phyloP scores from a whole-genome alignment of 768 basidiomycete genomes.

The Lactarius psammicola region DNA sequence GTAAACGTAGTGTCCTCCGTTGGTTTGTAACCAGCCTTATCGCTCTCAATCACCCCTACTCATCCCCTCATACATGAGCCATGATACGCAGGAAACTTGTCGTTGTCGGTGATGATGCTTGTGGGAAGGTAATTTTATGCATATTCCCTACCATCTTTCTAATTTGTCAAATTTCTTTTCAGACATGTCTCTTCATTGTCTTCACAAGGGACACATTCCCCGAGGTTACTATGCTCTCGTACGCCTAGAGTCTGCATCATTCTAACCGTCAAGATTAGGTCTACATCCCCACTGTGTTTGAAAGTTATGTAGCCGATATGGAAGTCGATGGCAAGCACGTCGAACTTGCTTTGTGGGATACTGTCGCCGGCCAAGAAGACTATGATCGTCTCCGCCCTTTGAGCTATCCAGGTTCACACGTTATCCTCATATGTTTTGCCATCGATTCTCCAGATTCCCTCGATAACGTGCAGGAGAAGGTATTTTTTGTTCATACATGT shows the following conservation, averaged over 20 bases:
- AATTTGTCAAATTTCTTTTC: not conserved
- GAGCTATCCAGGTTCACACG: slow-evolving; percentile 98
- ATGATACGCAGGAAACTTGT: slow-evolving; percentile 99
- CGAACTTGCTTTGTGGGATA: slow-evolving; percentile 99
- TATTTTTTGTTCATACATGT: slow-evolving; percentile 38
- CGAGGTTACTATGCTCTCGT: slow-evolving; percentile 53
- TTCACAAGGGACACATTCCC: slow-evolving; percentile 97
- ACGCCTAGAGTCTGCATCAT: not conserved
- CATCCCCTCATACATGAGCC: slow-evolving; percentile 58
- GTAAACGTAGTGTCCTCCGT: not conserved
- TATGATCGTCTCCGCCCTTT: slow-evolving; percentile 98
- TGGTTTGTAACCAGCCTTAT: slow-evolving; percentile 9
- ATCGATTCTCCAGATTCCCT: slow-evolving; percentile 97
- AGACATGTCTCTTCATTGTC: slow-evolving; percentile 69
- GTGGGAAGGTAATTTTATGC: slow-evolving; percentile 68
- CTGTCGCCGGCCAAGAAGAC: slow-evolving; percentile 98
- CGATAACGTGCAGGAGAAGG: slow-evolving; percentile 99
- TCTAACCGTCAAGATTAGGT: slow-evolving; percentile 53
- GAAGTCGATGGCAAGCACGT: slow-evolving; percentile 99
- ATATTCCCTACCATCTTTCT: not conserved
- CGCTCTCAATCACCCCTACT: slow-evolving; percentile 20
- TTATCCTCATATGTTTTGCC: slow-evolving; percentile 99
- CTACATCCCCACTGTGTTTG: slow-evolving; percentile 98
- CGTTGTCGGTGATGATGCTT: slow-evolving; percentile 98
- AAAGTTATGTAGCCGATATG: slow-evolving; percentile 99